phyloP scores from a whole-genome alignment of 176 grass and related monocot species.

The Aegilops speltoides region DNA sequence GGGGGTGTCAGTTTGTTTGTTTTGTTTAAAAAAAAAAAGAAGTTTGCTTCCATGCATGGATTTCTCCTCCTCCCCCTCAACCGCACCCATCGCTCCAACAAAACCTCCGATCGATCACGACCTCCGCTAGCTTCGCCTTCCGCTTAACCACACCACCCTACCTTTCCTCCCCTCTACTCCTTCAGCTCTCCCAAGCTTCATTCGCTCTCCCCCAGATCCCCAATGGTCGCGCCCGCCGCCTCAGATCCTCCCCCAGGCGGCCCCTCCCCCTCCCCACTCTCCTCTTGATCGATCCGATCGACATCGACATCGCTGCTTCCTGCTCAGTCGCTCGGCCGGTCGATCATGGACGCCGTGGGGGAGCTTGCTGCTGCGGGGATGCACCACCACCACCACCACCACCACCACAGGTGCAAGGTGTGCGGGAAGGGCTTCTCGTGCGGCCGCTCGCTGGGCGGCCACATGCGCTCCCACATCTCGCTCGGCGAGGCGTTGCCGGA shows the following conservation, averaged over 20 bases:
- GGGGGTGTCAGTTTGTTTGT: constrained; percentile 19
- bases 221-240: constrained; percentile 17
- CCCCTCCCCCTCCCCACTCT: neutral
- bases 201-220: constrained; percentile 39
- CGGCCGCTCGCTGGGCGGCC: constrained; percentile 62
- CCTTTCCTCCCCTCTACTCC: constrained; percentile 56
- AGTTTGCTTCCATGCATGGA: constrained; percentile 66
- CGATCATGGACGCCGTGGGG: constrained; percentile 25
- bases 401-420: constrained; percentile 42
- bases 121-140: constrained; percentile 40
- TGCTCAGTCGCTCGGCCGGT: neutral
- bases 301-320: neutral
- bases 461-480: constrained; percentile 70
- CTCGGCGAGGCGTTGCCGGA: constrained; percentile 29
- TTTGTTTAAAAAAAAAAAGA: neutral
- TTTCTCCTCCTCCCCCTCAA: constrained; percentile 47
- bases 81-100: constrained; percentile 53
- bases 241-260: constrained; percentile 17
- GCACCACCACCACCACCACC: constrained; percentile 15
- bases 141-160: constrained; percentile 44
- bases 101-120: constrained; percentile 45
- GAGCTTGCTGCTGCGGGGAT: constrained; percentile 21
- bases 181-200: constrained; percentile 37
- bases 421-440: constrained; percentile 58
- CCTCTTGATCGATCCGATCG: constrained; percentile 12